phyloP scores from a whole-genome alignment of 2,329 filamentous ascomycete genomes.

The Talaromyces sp. region DNA sequence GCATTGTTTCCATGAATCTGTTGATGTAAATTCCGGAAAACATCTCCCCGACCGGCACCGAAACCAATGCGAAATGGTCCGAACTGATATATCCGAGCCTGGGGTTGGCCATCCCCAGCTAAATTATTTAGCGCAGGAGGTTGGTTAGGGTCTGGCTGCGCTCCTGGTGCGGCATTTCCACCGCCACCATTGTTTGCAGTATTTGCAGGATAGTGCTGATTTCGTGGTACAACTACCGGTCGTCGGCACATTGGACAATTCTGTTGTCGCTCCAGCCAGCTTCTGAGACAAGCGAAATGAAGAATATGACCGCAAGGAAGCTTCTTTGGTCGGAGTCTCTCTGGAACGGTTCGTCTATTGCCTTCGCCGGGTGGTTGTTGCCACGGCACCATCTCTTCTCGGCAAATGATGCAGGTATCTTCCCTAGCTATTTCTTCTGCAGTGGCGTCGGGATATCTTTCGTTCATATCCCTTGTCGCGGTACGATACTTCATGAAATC shows the following conservation, averaged over 20 bases:
- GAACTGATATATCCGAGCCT: slow-evolving; percentile 65
- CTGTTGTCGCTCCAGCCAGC: slow-evolving; percentile 96
- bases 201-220: slow-evolving; percentile 31
- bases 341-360: slow-evolving; percentile 38
- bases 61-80: slow-evolving; percentile 74
- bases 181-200: slow-evolving; percentile 26
- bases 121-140: slow-evolving; percentile 39
- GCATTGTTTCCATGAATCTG: slow-evolving; percentile 54
- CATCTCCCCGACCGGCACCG: slow-evolving; percentile 57
- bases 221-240: slow-evolving; percentile 62
- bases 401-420: slow-evolving; percentile 95
- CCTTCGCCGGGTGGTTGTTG: slow-evolving; percentile 47
- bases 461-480: slow-evolving; percentile 91
- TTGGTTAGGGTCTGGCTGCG: slow-evolving; percentile 35
- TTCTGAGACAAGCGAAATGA: slow-evolving; percentile 89
- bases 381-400: slow-evolving; percentile 92
- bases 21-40: slow-evolving; percentile 64
- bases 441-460: slow-evolving; percentile 83
- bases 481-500: slow-evolving; percentile 87
- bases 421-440: slow-evolving; percentile 78
- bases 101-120: slow-evolving; percentile 38
- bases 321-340: slow-evolving; percentile 87
- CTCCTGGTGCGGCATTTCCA: slow-evolving; percentile 25
- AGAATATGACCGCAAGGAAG: slow-evolving; percentile 93
- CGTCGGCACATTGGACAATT: slow-evolving; percentile 92